Conservation (phyloP, 106 monocot genomes). For the Dioscorea alata region DNA sequence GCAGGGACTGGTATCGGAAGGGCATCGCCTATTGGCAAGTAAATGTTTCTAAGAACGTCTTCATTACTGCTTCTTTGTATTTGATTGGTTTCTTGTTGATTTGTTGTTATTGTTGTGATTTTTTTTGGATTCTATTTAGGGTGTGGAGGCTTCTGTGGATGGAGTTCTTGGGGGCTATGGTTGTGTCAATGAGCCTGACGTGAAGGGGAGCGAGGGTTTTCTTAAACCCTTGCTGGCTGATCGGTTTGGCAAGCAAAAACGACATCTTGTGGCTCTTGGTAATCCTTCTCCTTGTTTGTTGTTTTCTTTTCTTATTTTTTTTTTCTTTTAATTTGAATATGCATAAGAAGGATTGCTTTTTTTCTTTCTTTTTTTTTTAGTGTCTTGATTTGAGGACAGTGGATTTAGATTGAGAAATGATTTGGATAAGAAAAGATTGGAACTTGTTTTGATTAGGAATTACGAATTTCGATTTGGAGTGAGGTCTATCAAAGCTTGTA, state of each 20-base stretch:
- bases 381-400: not conserved
- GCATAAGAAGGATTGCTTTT: not conserved
- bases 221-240: constrained; percentile 47
- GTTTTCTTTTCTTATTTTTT: not conserved
- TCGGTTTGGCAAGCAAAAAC: constrained; percentile 46
- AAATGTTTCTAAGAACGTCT: constrained; percentile 12
- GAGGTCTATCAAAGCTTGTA: not conserved
- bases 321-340: not conserved
- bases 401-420: not conserved
- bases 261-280: constrained; percentile 88
- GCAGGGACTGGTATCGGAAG: constrained; percentile 71
- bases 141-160: constrained; percentile 89
- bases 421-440: not conserved
- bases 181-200: constrained; percentile 66
- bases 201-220: constrained; percentile 83
- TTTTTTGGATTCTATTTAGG: constrained; percentile 24
- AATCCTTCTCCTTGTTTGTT: not conserved
- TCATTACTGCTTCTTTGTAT: not conserved
- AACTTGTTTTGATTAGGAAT: not conserved
- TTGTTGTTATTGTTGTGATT: not conserved
- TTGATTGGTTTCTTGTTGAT: not conserved
- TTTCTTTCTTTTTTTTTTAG: not conserved
- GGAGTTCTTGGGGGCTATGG: constrained; percentile 96
- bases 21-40: constrained; percentile 98
- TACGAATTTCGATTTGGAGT: not conserved